These are phyloP conservation scores for Verticillium zaregamsianum DNA, from an alignment of 2,329 filamentous ascomycete genomes.

Conservation along the genomic window DNA sequence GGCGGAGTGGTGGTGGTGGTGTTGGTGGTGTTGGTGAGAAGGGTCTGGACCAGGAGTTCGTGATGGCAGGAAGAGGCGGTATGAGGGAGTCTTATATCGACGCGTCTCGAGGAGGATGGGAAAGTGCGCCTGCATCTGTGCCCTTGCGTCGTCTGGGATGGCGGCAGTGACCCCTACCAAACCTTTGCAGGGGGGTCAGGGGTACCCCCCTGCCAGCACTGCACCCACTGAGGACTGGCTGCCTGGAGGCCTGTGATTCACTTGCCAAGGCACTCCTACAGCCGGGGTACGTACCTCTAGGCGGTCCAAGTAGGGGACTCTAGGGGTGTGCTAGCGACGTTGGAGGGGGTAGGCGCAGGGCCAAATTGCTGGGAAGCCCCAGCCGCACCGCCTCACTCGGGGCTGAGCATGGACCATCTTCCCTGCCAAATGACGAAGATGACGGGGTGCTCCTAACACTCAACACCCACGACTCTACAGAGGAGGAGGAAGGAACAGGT, in stretches of 20 bases:
- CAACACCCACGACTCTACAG: background rate
- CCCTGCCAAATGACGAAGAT: background rate
- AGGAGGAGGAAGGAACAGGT: background rate
- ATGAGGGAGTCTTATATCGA: background rate
- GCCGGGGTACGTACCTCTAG: background rate
- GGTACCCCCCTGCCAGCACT: background rate
- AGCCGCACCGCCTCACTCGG: background rate
- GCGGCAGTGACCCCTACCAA: background rate
- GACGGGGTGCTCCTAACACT: background rate
- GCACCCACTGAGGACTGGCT: background rate
- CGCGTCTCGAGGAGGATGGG: background rate
- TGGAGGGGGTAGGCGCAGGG: background rate
- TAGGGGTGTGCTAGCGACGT: background rate
- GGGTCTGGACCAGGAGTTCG: background rate
- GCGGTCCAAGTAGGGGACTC: background rate
- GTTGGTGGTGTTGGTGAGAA: background rate
- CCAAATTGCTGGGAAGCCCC: background rate
- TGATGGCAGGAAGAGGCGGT: background rate
- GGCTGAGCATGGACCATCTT: background rate
- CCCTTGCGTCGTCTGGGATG: background rate
- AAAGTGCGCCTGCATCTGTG: background rate
- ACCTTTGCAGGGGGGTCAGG: background rate
- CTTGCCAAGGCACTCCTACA: background rate
- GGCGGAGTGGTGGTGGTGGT: background rate
- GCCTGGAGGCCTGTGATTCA: background rate